These are phyloP conservation scores for Hypoxylon rickii DNA, from an alignment of 495 filamentous ascomycete species.

Conservation along the genomic window DNA sequence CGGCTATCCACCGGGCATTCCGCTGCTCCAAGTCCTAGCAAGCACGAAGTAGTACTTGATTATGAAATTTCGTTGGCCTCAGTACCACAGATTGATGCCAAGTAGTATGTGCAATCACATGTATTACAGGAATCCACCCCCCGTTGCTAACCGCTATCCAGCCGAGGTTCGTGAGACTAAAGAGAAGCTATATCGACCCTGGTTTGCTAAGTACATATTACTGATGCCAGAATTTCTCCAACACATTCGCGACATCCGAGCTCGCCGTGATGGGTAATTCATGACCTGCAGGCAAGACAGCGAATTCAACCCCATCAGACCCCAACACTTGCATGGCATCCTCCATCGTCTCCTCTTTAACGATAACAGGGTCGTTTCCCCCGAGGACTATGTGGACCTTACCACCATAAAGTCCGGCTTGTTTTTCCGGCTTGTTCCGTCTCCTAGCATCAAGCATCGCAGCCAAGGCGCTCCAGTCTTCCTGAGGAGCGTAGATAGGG, in stretches of 20 bases:
- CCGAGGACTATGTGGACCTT: constrained; percentile 58
- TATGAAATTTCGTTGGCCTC: too few relatives aligned
- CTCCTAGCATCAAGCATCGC: constrained; percentile 50
- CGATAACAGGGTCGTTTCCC: constrained; percentile 57
- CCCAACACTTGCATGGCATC: constrained; percentile 52
- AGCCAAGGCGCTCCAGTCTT: constrained; percentile 62
- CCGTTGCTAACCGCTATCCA: too few relatives aligned
- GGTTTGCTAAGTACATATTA: not conserved
- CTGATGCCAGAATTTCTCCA: constrained; percentile 46
- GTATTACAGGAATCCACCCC: too few relatives aligned
- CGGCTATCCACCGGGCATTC: too few relatives aligned
- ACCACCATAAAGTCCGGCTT: constrained; percentile 48
- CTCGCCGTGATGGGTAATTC: constrained; percentile 54
- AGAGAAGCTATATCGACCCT: not conserved
- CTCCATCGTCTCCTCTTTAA: constrained; percentile 55
- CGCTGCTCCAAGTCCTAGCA: too few relatives aligned
- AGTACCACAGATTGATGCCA: too few relatives aligned
- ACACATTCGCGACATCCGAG: constrained; percentile 44
- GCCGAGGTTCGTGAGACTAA: too few relatives aligned
- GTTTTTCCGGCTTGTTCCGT: constrained; percentile 22
- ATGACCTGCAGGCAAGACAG: constrained; percentile 53
- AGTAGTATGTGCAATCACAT: too few relatives aligned
- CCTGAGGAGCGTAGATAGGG: constrained; percentile 53
- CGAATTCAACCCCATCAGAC: constrained; percentile 49
- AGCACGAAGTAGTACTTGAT: too few relatives aligned